Evolutionary conservation across 73 alveolate genomes (phyloP), one percentile per base, ranked within the genome.

Genomic region (Paraurostyla sp.): DNA sequence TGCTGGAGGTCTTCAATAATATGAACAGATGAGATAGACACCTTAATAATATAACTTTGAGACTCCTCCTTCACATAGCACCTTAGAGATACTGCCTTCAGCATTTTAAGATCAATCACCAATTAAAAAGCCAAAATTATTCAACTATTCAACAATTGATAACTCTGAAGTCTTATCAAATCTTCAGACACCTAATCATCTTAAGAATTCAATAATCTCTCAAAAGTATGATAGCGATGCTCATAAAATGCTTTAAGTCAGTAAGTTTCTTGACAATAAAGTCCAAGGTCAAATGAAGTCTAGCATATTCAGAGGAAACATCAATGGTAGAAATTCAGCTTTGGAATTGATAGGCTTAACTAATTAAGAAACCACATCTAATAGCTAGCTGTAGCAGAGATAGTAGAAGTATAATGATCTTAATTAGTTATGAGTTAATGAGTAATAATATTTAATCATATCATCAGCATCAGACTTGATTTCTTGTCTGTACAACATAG

Each of bases 401-500:
- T 29, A 1, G 23, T 23, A 7, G 20, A 33, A 62, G 3, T 7
- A 3, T 6, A 62, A 62, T 62, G 15, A 62, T 62, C 9, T 62
- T 23, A 27, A 56, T 15, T 56, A 56, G 27, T 42, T 13, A 41
- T 33, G 85, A 38, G 29, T 41, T 27, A 71, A 38, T n/a, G 38
- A 27, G 4, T 33, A 29, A 13, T 42, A 25, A 38, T 29, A 16
- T 7, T 33, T 3, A 13, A 16, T 7, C 20, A 29, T 25, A 71
- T 29, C 7, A 42, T 38, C 3, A 38, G 29, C 2, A 1, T 81
- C 82, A 81, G 40, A 81, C 40, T 45, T 81, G 71, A 15, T 69
- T 27, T 29, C 91, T 57, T 4, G 91, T 81, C 40, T 81, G 91
- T 0, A 81, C 91, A 25, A 81, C 50, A 59, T 56, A 81, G 3